Evolutionary conservation across 169 alveolate species (phyloP), one percentile per base, ranked within the genome.

Genomic region (Eimeria mitis): DNA sequence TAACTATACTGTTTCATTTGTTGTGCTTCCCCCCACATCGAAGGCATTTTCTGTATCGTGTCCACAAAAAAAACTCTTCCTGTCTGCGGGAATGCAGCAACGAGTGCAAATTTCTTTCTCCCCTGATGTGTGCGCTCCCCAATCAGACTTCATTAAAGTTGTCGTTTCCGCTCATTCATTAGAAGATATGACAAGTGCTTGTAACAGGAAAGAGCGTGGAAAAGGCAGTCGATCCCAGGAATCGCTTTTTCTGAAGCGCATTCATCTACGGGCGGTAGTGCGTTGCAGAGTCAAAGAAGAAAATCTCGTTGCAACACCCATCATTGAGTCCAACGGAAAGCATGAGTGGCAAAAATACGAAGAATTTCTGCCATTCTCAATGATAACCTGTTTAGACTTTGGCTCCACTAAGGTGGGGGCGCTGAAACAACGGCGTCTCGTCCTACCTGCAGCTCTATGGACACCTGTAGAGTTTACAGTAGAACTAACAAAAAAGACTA

Each of bases 111-210:
- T 76, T 49, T n/a, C 90, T 37, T 81, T 81, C 75, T 13, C 25
- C 75, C 75, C 90, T 23, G 54, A 34, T 54, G 90, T 81, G 44
- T 56, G 34, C 54, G 90, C 73, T 31, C 90, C 90, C 37, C 90
- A 81, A 34, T 34, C 75, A 31, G 90, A 81, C 23, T 81, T 54
- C 56, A 81, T 81, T 52, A 47, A 59, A 34, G 71, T 81, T 5
- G 49, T 81, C 28, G 40, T 81, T 6, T 81, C 75, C 31, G 54
- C 31, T 56, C 61, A 52, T 3, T 34, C 90, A 56, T 2, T 37
- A 81, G 54, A 23, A 34, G 37, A 49, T 34, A 14, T 21, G 37
- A 8, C 31, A 81, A 8, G 47, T 31, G 47, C 68, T 5, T 28
- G 5, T 47, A 76, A 47, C 59, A 81, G 65, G 31, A n/a, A 34